Conservation (phyloP, 2,329 filamentous ascomycete species). For the Blastomyces gilchristii region DNA sequence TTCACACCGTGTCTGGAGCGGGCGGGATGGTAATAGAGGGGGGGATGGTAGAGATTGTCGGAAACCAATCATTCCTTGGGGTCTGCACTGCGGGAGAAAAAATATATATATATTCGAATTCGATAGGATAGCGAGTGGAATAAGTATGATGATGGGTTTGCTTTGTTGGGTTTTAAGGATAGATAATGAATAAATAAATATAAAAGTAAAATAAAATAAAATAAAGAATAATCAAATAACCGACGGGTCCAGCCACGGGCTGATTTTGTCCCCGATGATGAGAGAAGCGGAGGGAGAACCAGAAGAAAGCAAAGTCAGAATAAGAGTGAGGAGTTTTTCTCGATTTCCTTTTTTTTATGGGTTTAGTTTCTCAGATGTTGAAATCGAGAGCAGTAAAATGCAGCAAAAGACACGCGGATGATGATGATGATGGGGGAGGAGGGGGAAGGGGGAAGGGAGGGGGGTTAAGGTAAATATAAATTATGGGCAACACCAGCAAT, state of each 20-base stretch:
- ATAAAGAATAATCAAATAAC: neutral
- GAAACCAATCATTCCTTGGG: conserved; percentile 37
- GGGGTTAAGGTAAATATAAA: neutral
- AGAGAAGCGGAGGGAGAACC: conserved; percentile 14
- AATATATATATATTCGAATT: conserved; percentile 9
- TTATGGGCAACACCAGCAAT: conserved; percentile 2
- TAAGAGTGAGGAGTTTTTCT: too few relatives aligned
- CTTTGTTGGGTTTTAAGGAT: too few relatives aligned
- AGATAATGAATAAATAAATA: conserved; percentile 10
- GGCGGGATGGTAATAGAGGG: conserved; percentile 31
- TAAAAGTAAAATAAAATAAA: conserved; percentile 7
- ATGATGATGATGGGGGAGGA: neutral
- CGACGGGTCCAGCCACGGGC: conserved; percentile 33
- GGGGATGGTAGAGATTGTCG: conserved; percentile 24
- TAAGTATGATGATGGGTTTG: neutral
- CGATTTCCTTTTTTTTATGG: too few relatives aligned
- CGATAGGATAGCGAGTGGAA: neutral
- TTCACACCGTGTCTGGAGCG: conserved; percentile 36
- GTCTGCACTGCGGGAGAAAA: conserved; percentile 8
- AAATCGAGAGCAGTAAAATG: neutral
- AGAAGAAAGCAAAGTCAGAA: neutral
- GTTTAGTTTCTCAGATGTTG: neutral
- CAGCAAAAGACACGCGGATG: neutral
- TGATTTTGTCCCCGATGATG: conserved; percentile 11
- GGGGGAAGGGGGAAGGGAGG: too few relatives aligned